Conservation (phyloP, 805 yeast genomes). For the Ogataea siamensis region DNA sequence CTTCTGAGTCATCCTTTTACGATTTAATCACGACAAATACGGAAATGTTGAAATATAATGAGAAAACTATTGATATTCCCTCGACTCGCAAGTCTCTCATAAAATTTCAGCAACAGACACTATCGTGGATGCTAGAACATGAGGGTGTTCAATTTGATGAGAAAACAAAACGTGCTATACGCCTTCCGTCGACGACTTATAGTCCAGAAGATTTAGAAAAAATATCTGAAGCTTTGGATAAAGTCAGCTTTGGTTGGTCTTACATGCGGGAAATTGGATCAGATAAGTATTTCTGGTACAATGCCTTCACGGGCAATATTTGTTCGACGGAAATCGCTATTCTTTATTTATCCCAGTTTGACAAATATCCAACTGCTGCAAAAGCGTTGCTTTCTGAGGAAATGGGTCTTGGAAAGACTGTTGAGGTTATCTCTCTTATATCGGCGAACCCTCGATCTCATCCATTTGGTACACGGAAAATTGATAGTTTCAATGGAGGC, state of each 20-base stretch:
- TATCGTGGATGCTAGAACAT: slow-evolving; percentile 53
- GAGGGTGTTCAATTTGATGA: slow-evolving; percentile 45
- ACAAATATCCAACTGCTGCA: slow-evolving; percentile 30
- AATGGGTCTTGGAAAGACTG: slow-evolving; percentile 96
- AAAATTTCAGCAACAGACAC: slow-evolving; percentile 51
- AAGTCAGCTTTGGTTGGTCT: slow-evolving; percentile 55
- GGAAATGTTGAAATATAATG: slow-evolving; percentile 14
- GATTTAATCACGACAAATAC: slow-evolving; percentile 49
- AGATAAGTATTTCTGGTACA: slow-evolving; percentile 40
- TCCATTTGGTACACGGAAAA: slow-evolving; percentile 24
- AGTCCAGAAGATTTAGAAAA: slow-evolving; percentile 21
- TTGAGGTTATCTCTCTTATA: slow-evolving; percentile 72
- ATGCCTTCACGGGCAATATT: slow-evolving; percentile 49
- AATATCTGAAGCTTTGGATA: slow-evolving; percentile 37
- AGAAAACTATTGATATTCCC: slow-evolving; percentile 15
- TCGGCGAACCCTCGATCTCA: slow-evolving; percentile 56
- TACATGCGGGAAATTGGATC: slow-evolving; percentile 20
- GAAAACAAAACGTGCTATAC: slow-evolving; percentile 17
- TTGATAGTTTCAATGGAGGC: slow-evolving; percentile 40
- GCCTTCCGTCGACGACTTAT: slow-evolving; percentile 23
- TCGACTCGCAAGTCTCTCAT: slow-evolving; percentile 25
- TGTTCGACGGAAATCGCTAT: slow-evolving; percentile 35
- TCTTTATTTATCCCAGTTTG: slow-evolving; percentile 21
- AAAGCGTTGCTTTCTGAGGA: slow-evolving; percentile 85
- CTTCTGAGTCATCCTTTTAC: slow-evolving; percentile 42